Conservation (phyloP, 1,284 basidiomycete species). For the Moesziomyces sp. region DNA sequence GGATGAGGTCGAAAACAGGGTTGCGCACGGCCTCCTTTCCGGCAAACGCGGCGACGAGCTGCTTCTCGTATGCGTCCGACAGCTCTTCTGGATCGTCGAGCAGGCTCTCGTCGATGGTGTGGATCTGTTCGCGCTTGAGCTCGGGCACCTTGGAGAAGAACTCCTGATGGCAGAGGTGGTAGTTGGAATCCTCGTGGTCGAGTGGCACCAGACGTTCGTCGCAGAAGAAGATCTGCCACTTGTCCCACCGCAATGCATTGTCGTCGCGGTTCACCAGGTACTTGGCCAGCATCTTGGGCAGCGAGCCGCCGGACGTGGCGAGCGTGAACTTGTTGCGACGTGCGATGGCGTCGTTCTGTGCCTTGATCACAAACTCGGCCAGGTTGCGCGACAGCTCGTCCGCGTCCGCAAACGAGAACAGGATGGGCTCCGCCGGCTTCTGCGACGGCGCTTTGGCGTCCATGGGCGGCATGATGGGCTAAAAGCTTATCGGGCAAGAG, state of each 20-base stretch:
- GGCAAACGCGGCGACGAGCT: slow-evolving; percentile 83
- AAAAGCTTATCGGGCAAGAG: slow-evolving; percentile 1
- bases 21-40: slow-evolving; percentile 65
- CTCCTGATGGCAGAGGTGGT: slow-evolving; percentile 78
- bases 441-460: slow-evolving; percentile 52
- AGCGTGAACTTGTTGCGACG: slow-evolving; percentile 90
- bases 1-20: slow-evolving; percentile 67
- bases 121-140: slow-evolving; percentile 78
- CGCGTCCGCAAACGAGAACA: slow-evolving; percentile 77
- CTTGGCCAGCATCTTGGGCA: slow-evolving; percentile 83
- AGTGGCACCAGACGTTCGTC: slow-evolving; percentile 96
- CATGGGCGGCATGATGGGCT: slow-evolving; percentile 49
- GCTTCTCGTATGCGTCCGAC: slow-evolving; percentile 90
- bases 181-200: slow-evolving; percentile 91
- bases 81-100: slow-evolving; percentile 81
- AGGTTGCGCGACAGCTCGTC: slow-evolving; percentile 73
- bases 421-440: slow-evolving; percentile 72
- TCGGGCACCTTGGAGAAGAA: slow-evolving; percentile 89
- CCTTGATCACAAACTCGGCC: slow-evolving; percentile 84
- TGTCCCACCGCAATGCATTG: slow-evolving; percentile 85
- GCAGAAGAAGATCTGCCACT: slow-evolving; percentile 97
- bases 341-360: slow-evolving; percentile 87
- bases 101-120: slow-evolving; percentile 80
- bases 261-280: slow-evolving; percentile 76
- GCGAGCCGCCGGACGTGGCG: slow-evolving; percentile 91